Base-by-base conservation (phyloP, 169 alveolate genomes). In the Theileria annulata region DNA sequence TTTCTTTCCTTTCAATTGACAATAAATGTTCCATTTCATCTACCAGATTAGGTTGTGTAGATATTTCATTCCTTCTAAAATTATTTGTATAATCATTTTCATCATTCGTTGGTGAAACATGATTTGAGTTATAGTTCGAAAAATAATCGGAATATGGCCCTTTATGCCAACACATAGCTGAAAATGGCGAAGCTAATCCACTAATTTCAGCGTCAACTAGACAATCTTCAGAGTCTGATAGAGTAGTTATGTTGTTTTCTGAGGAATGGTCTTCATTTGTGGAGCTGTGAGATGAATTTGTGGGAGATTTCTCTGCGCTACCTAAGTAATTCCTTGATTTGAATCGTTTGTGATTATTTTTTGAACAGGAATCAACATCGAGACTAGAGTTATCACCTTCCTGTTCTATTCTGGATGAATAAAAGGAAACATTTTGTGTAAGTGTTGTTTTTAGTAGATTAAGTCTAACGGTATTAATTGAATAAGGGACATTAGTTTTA, bases 81-180 rank as follows among this genome's bases (percentile, higher is more conserved):
- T 9, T 23, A 30, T 72, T 30, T 37, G 75, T 62, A 6, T 3
- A 27, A 1, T 19, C 33, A 33, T 21, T n/a, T 13, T 12, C 49
- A 69, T 2, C 3, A 21, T 33, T 15, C 12, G 13, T 27, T 4
- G 56, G 8, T 8, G 23, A 23, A 3, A 0, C 42, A 58, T 67
- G 5, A 0, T 58, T 9, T 21, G 33, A 12, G 23, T 37, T 33
- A n/a, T 37, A 13, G 8, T 81, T 85, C 8, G 72, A 15, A 17
- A 21, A 15, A 23, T 62, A 63, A n/a, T 49, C 79, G 10, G 75
- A 33, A 19, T 70, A 51, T 13, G 88, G 71, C 5, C 58, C 78
- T 76, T 47, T 81, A 59, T 81, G 88, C 88, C 88, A 81, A 42
- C 88, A 74, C 51, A 68, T 47, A 17, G 82, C 88, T 13, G 85